phyloP scores from a whole-genome alignment of 805 yeast species.

The Pichia manshurica region DNA sequence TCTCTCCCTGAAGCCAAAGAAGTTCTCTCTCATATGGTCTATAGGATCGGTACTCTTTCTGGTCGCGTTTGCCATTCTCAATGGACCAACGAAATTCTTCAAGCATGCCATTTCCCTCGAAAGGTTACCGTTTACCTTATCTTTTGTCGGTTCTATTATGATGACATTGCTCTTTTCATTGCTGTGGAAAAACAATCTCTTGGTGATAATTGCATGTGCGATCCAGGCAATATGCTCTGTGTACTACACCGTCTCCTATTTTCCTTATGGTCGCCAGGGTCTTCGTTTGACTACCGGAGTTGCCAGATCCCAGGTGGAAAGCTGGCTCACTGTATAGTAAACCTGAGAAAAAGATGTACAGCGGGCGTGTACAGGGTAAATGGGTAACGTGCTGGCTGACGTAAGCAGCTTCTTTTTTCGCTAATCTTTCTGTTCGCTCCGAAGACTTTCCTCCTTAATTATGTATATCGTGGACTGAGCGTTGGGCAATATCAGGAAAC shows the following conservation, averaged over 20 bases:
- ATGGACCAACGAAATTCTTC: slow-evolving; percentile 75
- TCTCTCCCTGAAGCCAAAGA: slow-evolving; percentile 73
- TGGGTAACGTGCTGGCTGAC: too few species aligned
- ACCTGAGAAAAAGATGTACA: background rate
- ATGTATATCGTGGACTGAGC: too few species aligned
- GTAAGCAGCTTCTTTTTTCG: too few species aligned
- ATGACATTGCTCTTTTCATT: slow-evolving; percentile 68
- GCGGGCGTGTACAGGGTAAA: too few species aligned
- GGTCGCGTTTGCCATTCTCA: slow-evolving; percentile 75
- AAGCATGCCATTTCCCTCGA: slow-evolving; percentile 63
- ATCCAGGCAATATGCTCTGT: slow-evolving; percentile 73
- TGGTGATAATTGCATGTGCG: slow-evolving; percentile 65
- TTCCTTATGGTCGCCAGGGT: slow-evolving; percentile 85
- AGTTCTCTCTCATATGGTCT: slow-evolving; percentile 82
- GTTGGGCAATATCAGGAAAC: too few species aligned
- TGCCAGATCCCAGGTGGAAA: slow-evolving; percentile 31
- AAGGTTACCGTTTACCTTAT: slow-evolving; percentile 65
- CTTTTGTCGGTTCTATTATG: slow-evolving; percentile 67
- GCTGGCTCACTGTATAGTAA: slow-evolving; percentile 22
- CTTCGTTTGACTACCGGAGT: slow-evolving; percentile 49
- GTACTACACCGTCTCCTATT: slow-evolving; percentile 80
- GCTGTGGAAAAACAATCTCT: slow-evolving; percentile 53
- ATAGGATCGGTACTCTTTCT: slow-evolving; percentile 80
- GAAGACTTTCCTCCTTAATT: too few species aligned
- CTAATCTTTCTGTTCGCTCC: too few species aligned